Percentiles rank a stretch among this genome's conserved stretches.
These are phyloP conservation scores for Oryza brachyantha DNA, from an alignment of 176 grass and related monocot genomes.

Conservation along the genomic window DNA sequence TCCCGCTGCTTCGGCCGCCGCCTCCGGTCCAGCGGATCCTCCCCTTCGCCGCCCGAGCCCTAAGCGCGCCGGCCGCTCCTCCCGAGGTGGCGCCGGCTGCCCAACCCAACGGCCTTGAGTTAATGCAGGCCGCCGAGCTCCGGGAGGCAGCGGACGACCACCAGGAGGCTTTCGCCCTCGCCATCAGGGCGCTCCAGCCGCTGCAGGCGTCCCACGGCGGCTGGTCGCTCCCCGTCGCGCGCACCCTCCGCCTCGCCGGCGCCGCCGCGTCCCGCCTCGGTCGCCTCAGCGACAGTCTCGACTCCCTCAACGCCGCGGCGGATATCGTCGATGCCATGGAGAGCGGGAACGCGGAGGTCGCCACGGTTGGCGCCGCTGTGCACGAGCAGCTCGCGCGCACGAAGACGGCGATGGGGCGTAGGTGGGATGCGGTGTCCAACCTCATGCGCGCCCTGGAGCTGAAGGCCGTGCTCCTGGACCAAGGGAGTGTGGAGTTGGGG, in stretches of 20 bases:
- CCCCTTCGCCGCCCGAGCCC: slow-evolving; percentile 40
- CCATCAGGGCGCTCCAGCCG: slow-evolving; percentile 44
- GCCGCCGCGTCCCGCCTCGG: slow-evolving; percentile 45
- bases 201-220: slow-evolving; percentile 65
- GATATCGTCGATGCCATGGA: slow-evolving; percentile 44
- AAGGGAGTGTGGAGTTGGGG: slow-evolving; percentile 38
- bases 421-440: slow-evolving; percentile 54
- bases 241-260: slow-evolving; percentile 60
- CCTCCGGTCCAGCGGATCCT: slow-evolving; percentile 13
- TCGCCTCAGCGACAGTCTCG: slow-evolving; percentile 50
- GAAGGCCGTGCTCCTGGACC: slow-evolving; percentile 32
- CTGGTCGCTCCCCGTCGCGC: slow-evolving; percentile 64
- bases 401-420: slow-evolving; percentile 50
- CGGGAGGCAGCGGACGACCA: slow-evolving; percentile 37
- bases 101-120: slow-evolving; percentile 25
- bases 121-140: slow-evolving; percentile 44
- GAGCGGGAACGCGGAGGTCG: slow-evolving; percentile 22
- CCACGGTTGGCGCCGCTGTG: slow-evolving; percentile 35
- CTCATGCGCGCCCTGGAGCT: slow-evolving; percentile 44
- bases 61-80: slow-evolving; percentile 5
- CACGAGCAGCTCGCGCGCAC: slow-evolving; percentile 58
- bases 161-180: slow-evolving; percentile 49
- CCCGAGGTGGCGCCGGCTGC: slow-evolving; percentile 19
- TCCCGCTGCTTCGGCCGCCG: not conserved
- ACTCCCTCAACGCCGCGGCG: slow-evolving; percentile 56